A percentile compares a stretch with the other conserved stretches of the same genome.
These are phyloP conservation scores for Pythium sp. DNA, from an alignment of 352 stramenopile species.

Conservation along the genomic window DNA sequence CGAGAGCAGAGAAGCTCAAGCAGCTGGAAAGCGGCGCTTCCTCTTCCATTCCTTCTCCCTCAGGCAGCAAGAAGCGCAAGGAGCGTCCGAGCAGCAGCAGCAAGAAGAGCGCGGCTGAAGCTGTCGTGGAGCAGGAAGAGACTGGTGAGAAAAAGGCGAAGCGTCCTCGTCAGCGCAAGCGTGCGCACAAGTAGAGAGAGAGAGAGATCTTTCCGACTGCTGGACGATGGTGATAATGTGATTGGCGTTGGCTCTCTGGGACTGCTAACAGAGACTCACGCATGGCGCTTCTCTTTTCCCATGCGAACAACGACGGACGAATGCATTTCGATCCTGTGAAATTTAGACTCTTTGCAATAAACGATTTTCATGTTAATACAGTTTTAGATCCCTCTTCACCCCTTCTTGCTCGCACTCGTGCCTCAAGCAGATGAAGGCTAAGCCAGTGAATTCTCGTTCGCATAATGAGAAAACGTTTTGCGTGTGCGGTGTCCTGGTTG, in stretches of 20 bases:
- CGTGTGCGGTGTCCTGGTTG: no score
- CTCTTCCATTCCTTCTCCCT: not conserved
- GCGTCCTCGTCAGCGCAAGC: conserved; percentile 9
- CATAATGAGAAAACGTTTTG: no score
- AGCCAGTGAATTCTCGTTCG: not conserved
- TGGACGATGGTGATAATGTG: not conserved
- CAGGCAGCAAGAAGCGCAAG: conserved; percentile 11
- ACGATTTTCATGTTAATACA: conserved; percentile 15
- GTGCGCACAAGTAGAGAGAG: not conserved
- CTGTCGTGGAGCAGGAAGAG: not conserved
- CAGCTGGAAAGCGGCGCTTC: conserved; percentile 1
- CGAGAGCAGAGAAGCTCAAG: conserved; percentile 13
- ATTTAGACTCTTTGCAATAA: conserved; percentile 9
- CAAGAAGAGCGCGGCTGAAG: not conserved
- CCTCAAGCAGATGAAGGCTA: not conserved
- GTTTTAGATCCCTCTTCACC: conserved; percentile 4
- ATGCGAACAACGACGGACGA: not conserved
- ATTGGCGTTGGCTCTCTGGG: not conserved
- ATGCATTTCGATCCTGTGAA: not conserved
- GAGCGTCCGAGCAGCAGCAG: conserved; percentile 6
- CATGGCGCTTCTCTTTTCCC: not conserved
- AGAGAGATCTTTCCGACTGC: not conserved
- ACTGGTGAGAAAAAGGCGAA: conserved; percentile 5
- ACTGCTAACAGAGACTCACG: not conserved
- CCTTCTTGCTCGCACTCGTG: not conserved